Base-by-base conservation (phyloP, 768 basidiomycete species). In the Auricularia cornea region DNA sequence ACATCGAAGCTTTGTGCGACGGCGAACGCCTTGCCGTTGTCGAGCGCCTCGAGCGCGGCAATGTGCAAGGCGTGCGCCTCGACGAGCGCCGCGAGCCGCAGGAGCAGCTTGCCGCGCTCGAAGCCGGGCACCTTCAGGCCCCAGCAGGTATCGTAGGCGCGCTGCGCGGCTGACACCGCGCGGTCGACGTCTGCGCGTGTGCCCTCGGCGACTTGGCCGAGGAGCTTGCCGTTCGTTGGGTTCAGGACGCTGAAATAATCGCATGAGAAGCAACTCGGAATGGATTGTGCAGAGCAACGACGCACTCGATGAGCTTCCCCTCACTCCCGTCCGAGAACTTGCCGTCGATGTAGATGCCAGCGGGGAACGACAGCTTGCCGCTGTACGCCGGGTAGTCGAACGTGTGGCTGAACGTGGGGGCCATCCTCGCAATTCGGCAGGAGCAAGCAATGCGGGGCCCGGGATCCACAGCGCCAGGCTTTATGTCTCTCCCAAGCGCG, bases 291-390 rank as follows among this genome's bases (percentile, higher is more conserved):
- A 10, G 41, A 18, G 41, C 28, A 6, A 8, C 31, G 29, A 73
- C 84, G 67, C 68, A 90, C 89, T 82, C 71, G 71, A 92, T 84
- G 52, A 79, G 72, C 62, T 89, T 62, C 59, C 66, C 69, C 63
- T 74, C 71, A 5, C 63, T 59, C n/a, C 70, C 70, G 41, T 62
- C 66, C n/a, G 91, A 88, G 69, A 93, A 95, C 71, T 93, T 83
- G 72, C 92, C 92, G 79, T 94, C 87, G 76, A 98, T 94, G 78
- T 92, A 98, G 29, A 96, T 80, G 20, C 92, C 92, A 5, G 90
- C 92, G 11, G 87, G 87, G 40, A 94, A 80, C 33, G 77, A 77
- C 59, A 92, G 77, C 69, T 77, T 71, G n/a, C 84, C 86, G 73
- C 84, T 87, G 83, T 74, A 88, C 64, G 75, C 65, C 48, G 75